phyloP scores from a whole-genome alignment of 176 grass and related monocot genomes.

The Urochloa ruziziensis region DNA sequence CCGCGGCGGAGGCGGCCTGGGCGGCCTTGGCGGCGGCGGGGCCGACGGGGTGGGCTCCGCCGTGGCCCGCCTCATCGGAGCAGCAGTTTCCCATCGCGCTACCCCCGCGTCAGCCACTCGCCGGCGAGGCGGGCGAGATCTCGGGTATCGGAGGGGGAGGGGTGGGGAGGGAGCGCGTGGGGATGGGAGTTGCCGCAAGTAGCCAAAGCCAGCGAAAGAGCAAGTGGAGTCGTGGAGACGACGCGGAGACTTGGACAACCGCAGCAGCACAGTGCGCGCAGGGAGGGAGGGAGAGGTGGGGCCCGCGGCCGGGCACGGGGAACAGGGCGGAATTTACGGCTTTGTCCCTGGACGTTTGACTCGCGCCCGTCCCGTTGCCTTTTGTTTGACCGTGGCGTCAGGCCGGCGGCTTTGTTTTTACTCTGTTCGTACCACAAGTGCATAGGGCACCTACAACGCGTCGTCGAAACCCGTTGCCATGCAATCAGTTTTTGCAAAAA shows the following conservation, averaged over 20 bases:
- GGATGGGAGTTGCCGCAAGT: not conserved
- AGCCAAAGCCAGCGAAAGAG: not conserved
- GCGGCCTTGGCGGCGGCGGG: constrained; percentile 32
- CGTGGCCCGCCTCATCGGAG: constrained; percentile 58
- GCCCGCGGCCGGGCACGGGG: not conserved
- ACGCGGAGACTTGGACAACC: constrained; percentile 33
- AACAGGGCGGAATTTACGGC: constrained; percentile 23
- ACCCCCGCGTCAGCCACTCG: not conserved
- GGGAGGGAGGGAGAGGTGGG: not conserved
- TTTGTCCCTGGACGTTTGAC: not conserved
- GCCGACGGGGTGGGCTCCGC: constrained; percentile 49
- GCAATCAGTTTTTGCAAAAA: too few relatives aligned
- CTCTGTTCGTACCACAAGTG: too few relatives aligned
- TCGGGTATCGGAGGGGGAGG: not conserved
- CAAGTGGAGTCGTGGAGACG: constrained; percentile 33
- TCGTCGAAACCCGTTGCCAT: too few relatives aligned
- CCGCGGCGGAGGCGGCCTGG: constrained; percentile 40
- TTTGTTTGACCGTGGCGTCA: not conserved
- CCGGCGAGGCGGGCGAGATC: constrained; percentile 43
- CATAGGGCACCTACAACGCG: too few relatives aligned
- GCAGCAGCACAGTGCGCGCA: not conserved
- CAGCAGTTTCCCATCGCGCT: constrained; percentile 85
- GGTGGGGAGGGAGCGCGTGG: not conserved
- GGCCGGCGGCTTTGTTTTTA: not conserved
- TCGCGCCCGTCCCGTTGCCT: not conserved